Base-by-base conservation (phyloP, 352 stramenopile genomes). In the Pythium folliculosum region DNA sequence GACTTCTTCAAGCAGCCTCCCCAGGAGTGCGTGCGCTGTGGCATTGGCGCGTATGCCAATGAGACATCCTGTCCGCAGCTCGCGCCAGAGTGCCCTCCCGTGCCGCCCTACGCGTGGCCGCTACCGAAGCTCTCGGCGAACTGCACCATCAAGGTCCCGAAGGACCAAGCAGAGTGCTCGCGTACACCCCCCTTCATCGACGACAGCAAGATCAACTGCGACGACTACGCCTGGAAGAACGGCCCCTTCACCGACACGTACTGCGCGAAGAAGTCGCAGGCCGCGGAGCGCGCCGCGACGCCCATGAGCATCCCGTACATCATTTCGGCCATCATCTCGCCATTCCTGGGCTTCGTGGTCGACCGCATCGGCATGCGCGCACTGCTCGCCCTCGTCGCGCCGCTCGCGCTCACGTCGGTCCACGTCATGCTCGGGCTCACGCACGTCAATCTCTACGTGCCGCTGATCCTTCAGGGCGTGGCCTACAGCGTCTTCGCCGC, bases 241-340 rank as follows among this genome's bases (percentile, higher is more conserved):
- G 86, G 84, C 0, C 78, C 80, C 8, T 71, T 87, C 27, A 90
- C 83, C 3, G 64, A 71, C 19, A 73, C 55, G 25, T 93, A 91
- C 63, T 95, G 84, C 64, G 62, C 51, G 30, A 82, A 88, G 48
- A 90, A 93, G 56, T 68, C 68, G 4, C 71, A 82, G 8, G 91
- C 89, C 19, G 84, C 83, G 5, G 60, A 81, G 47, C 84, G 83
- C 35, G 88, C 86, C 3, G 88, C 86, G n/a, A 92, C 77, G 17
- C 80, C 94, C 12, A 98, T 98, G 90, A 94, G 81, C 16, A 91
- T 98, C 50, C 95, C 94, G 38, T 98, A 98, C 72, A 84, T 97
- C 32, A 96, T 97, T 43, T 97, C 91, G 23, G 92, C 90, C 52
- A 70, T 89, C 25, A 83, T 97, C 38, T 97, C 84, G 25, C 93